Conservation (phyloP, 192 early-diverging fungal genomes). For the Lobosporangium transversale region DNA sequence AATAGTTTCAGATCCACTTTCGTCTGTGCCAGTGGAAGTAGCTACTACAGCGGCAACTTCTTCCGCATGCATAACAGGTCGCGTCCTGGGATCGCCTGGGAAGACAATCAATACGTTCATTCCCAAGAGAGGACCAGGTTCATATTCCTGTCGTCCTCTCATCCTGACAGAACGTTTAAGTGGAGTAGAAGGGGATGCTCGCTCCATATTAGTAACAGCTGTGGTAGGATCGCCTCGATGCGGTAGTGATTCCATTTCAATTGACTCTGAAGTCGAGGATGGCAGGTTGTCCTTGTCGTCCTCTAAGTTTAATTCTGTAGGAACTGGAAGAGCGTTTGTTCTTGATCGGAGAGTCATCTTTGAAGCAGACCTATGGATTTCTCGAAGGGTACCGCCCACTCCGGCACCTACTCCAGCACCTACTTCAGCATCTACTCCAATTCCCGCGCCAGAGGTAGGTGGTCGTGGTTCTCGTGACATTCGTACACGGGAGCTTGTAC, state of each 20-base stretch:
- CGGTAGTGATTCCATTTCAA: slow-evolving; percentile 6
- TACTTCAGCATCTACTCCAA: no score
- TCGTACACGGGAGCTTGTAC: neutral
- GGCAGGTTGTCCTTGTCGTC: no score
- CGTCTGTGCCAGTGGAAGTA: neutral
- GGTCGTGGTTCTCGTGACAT: no score
- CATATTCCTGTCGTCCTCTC: slow-evolving; percentile 28
- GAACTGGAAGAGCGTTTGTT: neutral
- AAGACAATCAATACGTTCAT: slow-evolving; percentile 47
- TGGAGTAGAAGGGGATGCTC: neutral
- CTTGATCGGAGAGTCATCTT: neutral
- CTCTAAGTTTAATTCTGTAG: neutral
- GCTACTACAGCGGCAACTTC: neutral
- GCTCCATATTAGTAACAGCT: neutral
- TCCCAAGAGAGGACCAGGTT: slow-evolving; percentile 35
- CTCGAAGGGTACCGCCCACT: no score
- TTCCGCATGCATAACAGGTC: slow-evolving; percentile 2
- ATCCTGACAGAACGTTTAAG: neutral
- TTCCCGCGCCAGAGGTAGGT: neutral
- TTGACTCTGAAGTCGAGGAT: neutral
- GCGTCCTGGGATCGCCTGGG: slow-evolving; percentile 36
- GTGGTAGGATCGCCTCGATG: neutral
- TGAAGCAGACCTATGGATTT: neutral
- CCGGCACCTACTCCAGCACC: no score
- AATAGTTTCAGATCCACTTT: neutral